phyloP scores from a whole-genome alignment of 129 eudicot species.

The Oenanthe sinensis region DNA sequence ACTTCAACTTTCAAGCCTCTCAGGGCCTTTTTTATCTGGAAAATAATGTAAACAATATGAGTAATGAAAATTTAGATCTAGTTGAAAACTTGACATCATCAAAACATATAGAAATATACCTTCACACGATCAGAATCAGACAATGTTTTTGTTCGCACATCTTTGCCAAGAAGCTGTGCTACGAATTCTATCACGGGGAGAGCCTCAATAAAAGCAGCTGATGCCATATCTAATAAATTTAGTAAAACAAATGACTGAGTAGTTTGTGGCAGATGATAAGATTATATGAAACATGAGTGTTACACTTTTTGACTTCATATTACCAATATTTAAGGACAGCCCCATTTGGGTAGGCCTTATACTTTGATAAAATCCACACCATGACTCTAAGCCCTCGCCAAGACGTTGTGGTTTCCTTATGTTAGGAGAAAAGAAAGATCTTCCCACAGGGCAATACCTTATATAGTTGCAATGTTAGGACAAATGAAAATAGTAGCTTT shows the following conservation, averaged over 20 bases:
- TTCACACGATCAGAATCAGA: slow-evolving; percentile 60
- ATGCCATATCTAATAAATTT: slow-evolving; percentile 50
- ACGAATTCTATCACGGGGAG: slow-evolving; percentile 89
- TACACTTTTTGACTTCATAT: neutral
- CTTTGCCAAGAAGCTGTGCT: slow-evolving; percentile 71
- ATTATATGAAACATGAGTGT: neutral
- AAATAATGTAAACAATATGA: neutral
- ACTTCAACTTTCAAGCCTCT: slow-evolving; percentile 97
- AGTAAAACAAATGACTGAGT: neutral
- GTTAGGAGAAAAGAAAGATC: slow-evolving; percentile 72
- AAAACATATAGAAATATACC: slow-evolving; percentile 24
- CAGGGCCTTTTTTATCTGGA: slow-evolving; percentile 76
- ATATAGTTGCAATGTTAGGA: slow-evolving; percentile 5
- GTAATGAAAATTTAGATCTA: neutral
- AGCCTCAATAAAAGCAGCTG: slow-evolving; percentile 96
- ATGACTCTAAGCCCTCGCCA: slow-evolving; percentile 89
- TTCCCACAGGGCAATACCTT: slow-evolving; percentile 80
- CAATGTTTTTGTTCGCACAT: slow-evolving; percentile 48
- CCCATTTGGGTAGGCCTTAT: slow-evolving; percentile 98
- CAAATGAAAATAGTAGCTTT: neutral
- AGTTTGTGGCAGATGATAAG: neutral
- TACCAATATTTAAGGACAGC: slow-evolving; percentile 82
- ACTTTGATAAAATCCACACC: slow-evolving; percentile 97
- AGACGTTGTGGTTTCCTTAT: slow-evolving; percentile 63
- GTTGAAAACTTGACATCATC: neutral